These are phyloP conservation scores for Macrotyloma uniflorum DNA, from an alignment of 306 rosid species.

Conservation along the genomic window DNA sequence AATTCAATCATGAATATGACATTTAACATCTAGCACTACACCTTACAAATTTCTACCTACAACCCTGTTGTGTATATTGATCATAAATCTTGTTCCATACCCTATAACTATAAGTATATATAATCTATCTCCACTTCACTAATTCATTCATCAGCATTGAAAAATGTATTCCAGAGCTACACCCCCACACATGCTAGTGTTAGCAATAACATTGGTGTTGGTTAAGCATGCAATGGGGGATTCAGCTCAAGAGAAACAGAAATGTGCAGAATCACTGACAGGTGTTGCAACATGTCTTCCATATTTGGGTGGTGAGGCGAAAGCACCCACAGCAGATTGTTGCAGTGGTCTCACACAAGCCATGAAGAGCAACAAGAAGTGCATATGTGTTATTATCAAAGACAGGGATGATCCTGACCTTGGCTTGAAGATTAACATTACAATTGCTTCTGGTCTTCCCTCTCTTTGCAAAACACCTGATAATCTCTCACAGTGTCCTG, in stretches of 20 bases:
- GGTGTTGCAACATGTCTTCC: conserved; percentile 66
- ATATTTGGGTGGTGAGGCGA: conserved; percentile 59
- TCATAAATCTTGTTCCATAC: neutral
- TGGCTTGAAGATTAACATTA: conserved; percentile 55
- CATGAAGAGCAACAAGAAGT: conserved; percentile 56
- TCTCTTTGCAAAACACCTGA: conserved; percentile 56
- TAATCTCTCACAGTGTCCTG: conserved; percentile 64
- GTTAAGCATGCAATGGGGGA: conserved; percentile 42
- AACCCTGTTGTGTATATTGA: neutral
- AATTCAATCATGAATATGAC: neutral
- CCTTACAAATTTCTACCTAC: neutral
- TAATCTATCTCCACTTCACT: neutral
- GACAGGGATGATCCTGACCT: conserved; percentile 62
- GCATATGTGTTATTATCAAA: conserved; percentile 57
- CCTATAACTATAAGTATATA: neutral
- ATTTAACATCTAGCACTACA: neutral
- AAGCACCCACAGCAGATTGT: conserved; percentile 66
- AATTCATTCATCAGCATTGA: neutral
- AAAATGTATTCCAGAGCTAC: neutral
- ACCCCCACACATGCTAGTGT: neutral
- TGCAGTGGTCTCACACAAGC: conserved; percentile 62
- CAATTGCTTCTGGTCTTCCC: conserved; percentile 58
- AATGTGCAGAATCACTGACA: conserved; percentile 49
- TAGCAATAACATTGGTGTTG: neutral
- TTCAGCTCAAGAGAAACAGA: conserved; percentile 49